Base-by-base conservation (phyloP, 176 grass and related monocot species). In the Oryza nivara region DNA sequence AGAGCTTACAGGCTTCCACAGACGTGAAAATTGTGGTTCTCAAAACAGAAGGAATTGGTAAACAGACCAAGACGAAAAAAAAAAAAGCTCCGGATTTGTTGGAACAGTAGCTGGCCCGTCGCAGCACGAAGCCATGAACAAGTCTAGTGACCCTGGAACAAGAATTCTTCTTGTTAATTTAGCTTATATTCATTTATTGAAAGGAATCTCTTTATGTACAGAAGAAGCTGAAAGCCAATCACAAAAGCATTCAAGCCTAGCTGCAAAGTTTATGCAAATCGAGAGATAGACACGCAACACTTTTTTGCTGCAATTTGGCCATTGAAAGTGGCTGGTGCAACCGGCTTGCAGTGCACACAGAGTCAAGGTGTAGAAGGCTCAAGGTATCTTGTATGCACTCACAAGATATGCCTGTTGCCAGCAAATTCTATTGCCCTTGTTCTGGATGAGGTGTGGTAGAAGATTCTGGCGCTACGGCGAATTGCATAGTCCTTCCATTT, bases 401-500 rank as follows among this genome's bases (percentile, higher is more conserved):
- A 17, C 3, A 2, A 49, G 65, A 32, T 7, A 15, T 19, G 43
- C 51, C 30, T 65, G 72, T 14, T 58, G 67, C 22, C 47, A 67
- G 73, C 47, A 26, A 61, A 60, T 86, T 45, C 83, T 95, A 92
- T 79, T 90, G 85, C 58, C 61, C 76, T 72, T 66, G 82, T 74
- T 86, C 93, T 0, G 22, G 79, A 40, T 81, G 93, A 81, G 90
- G 75, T 17, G 88, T 17, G 34, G 79, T 65, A 17, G 77, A 77
- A 47, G 89, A 76, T 70, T 92, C 93, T 9, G 90, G 85, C 66
- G 84, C 80, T 43, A 88, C 78, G 0, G 88, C 82, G 73, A 95
- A 92, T 81, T 95, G 93, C 72, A 92, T 73, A 0, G 89, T 78
- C 70, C 92, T 84, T 68, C 90, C 82, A 35, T 89, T 87, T 38